Evolutionary conservation across 208 protist species (phyloP).

Genomic region (Crithidia sp.): DNA sequence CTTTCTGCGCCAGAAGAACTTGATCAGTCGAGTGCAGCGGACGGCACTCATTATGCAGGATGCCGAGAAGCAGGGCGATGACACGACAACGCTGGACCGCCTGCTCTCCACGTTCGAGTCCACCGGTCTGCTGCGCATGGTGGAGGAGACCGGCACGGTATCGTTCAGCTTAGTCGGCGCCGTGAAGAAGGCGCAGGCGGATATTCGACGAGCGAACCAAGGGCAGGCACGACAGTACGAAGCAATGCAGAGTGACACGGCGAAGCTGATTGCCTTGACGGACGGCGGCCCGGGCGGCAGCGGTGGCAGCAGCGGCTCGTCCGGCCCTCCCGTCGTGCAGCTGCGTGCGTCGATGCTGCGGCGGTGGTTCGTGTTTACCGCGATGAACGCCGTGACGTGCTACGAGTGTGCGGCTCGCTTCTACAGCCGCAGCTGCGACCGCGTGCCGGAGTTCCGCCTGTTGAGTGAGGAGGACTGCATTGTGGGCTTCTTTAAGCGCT

Average conservation of each 20-base stretch:
- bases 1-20: slow-evolving; percentile 67
- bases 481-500: slow-evolving; percentile 68
- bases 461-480: slow-evolving; percentile 59
- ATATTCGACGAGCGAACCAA: slow-evolving; percentile 48
- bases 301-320: slow-evolving; percentile 4
- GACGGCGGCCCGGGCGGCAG: slow-evolving; percentile 27
- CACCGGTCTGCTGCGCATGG: slow-evolving; percentile 63
- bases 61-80: slow-evolving; percentile 31
- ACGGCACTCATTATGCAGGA: slow-evolving; percentile 50
- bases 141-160: slow-evolving; percentile 76
- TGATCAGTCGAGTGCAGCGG: slow-evolving; percentile 56
- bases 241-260: slow-evolving; percentile 49
- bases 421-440: slow-evolving; percentile 61
- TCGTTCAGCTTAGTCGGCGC: slow-evolving; percentile 84
- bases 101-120: slow-evolving; percentile 65
- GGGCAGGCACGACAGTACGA: slow-evolving; percentile 50
- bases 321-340: slow-evolving; percentile 44
- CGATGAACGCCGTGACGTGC: slow-evolving; percentile 90
- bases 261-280: slow-evolving; percentile 36
- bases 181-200: slow-evolving; percentile 66
- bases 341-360: slow-evolving; percentile 61
- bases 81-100: slow-evolving; percentile 58
- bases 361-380: slow-evolving; percentile 84
- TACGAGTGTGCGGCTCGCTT: slow-evolving; percentile 74
- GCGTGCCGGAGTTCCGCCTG: slow-evolving; percentile 46